Conservation (phyloP, 1,284 basidiomycete genomes). For the Anthracocystis panici-leucophaei region DNA sequence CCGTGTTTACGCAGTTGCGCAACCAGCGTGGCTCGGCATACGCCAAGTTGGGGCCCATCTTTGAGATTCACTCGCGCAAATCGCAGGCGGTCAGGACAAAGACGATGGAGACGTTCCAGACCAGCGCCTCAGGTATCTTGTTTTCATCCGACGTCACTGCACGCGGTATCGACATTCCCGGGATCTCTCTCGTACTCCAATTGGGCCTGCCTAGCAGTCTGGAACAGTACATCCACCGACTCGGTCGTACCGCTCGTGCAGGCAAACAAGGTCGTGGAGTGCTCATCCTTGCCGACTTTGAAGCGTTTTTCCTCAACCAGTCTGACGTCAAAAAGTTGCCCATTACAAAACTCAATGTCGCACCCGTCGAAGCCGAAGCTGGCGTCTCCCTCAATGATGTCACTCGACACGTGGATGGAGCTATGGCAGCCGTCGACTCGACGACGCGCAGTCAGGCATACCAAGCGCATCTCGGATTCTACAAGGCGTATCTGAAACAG, state of each 20-base stretch:
- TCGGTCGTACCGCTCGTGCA: conserved; percentile 74
- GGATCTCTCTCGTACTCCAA: conserved; percentile 75
- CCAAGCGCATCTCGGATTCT: conserved; percentile 75
- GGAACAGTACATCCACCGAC: conserved; percentile 70
- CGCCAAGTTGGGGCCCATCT: conserved; percentile 31
- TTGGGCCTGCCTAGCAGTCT: conserved; percentile 69
- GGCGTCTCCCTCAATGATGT: conserved; percentile 14
- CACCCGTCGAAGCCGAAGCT: conserved; percentile 22
- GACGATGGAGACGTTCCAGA: conserved; percentile 72
- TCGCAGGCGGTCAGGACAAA: conserved; percentile 48
- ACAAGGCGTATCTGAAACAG: conserved; percentile 72
- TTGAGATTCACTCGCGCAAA: conserved; percentile 59
- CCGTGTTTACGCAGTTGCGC: conserved; percentile 53
- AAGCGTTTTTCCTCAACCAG: conserved; percentile 74
- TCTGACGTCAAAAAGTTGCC: conserved; percentile 72
- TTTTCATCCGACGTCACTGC: conserved; percentile 91
- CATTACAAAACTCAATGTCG: conserved; percentile 34
- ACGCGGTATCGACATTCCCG: conserved; percentile 76
- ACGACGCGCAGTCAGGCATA: conserved; percentile 73
- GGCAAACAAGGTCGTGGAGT: conserved; percentile 74
- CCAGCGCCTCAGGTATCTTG: conserved; percentile 75
- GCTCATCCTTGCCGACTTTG: conserved; percentile 75
- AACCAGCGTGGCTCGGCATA: conserved; percentile 24
- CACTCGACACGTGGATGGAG: conserved; percentile 53
- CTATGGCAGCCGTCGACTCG: conserved; percentile 39